A percentile compares a stretch with the other conserved stretches of the same genome.
phyloP scores from a whole-genome alignment of 306 rosid genomes.

The Acacia melanoxylon region DNA sequence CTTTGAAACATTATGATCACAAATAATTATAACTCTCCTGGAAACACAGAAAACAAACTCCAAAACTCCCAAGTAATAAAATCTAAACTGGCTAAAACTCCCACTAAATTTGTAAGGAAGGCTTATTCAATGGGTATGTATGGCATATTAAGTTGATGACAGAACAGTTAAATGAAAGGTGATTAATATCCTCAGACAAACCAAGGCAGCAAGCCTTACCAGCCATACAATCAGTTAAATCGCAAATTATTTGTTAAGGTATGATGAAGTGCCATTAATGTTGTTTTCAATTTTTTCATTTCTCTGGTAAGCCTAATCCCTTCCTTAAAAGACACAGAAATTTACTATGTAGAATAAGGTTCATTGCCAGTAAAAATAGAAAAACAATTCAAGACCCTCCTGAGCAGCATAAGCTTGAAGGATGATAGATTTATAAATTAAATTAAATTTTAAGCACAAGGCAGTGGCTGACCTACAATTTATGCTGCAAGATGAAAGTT shows the following conservation, averaged over 20 bases:
- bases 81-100: neutral
- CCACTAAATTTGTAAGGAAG: neutral
- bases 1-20: neutral
- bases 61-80: neutral
- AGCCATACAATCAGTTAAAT: neutral
- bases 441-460: too few species aligned
- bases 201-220: neutral
- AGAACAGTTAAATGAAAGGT: too few species aligned
- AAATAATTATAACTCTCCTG: neutral
- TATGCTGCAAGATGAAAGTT: too few species aligned
- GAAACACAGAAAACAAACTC: neutral
- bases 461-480: too few species aligned
- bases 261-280: neutral
- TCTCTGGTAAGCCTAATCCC: too few species aligned
- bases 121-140: neutral
- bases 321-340: too few species aligned
- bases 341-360: too few species aligned
- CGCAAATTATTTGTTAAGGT: neutral
- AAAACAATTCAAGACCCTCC: too few species aligned
- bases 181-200: neutral
- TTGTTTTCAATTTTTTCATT: neutral
- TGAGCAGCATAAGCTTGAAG: too few species aligned
- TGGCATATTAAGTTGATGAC: neutral
- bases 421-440: too few species aligned
- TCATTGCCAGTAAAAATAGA: too few species aligned